Conservation (phyloP, 2,329 filamentous ascomycete genomes). For the Cladophialophora immunda region DNA sequence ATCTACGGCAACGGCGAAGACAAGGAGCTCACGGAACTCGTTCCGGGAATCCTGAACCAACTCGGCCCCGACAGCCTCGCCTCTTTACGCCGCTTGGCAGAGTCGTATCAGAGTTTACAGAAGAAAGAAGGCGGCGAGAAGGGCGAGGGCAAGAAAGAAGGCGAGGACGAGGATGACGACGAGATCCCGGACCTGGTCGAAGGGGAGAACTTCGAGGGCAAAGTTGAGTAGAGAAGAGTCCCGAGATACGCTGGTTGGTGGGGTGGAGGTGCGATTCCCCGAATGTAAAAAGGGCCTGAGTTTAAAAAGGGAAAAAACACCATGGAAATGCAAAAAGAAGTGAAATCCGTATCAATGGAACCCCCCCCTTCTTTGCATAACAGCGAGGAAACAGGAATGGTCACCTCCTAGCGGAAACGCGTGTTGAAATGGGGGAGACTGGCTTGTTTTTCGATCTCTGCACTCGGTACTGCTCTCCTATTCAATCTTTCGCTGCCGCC, state of each 20-base stretch:
- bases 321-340: not conserved
- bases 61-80: slow-evolving; percentile 97
- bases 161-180: slow-evolving; percentile 80
- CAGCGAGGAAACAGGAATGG: not conserved
- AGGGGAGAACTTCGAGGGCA: slow-evolving; percentile 97
- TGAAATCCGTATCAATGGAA: not conserved
- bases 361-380: not conserved
- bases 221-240: slow-evolving; percentile 77
- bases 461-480: not conserved
- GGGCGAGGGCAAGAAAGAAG: slow-evolving; percentile 68
- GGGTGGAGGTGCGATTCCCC: not conserved
- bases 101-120: slow-evolving; percentile 99
- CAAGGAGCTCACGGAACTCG: slow-evolving; percentile 99
- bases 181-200: slow-evolving; percentile 98
- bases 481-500: not conserved
- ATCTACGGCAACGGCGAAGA: slow-evolving; percentile 99
- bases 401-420: not conserved
- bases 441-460: not conserved
- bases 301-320: not conserved
- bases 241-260: not conserved
- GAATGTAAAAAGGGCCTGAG: not conserved
- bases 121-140: slow-evolving; percentile 80
- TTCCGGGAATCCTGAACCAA: slow-evolving; percentile 99
- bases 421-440: not conserved
- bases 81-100: slow-evolving; percentile 95